Evolutionary conservation across 1,284 basidiomycete genomes (phyloP).

Genomic region (Cryptococcus wingfieldii): DNA sequence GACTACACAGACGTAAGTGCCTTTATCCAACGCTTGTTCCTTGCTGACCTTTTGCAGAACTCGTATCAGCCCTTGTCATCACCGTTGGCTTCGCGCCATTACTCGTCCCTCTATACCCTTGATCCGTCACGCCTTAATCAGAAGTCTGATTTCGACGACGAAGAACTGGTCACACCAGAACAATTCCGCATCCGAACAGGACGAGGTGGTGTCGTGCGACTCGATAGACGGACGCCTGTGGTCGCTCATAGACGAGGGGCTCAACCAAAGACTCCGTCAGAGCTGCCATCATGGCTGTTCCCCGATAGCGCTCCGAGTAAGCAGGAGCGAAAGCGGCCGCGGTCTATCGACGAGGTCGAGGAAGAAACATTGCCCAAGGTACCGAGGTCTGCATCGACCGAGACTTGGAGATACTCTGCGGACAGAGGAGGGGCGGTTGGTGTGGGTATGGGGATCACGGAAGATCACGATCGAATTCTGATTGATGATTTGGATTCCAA

Average conservation of each 20-base stretch:
- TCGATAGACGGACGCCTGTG: constrained; percentile 64
- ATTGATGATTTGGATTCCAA: constrained; percentile 48
- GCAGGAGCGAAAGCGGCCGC: constrained; percentile 21
- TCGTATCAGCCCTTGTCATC: constrained; percentile 59
- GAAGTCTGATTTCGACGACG: constrained; percentile 28
- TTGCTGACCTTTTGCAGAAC: constrained; percentile 51
- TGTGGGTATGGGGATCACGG: constrained; percentile 46
- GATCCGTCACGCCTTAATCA: constrained; percentile 39
- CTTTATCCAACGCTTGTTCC: constrained; percentile 3
- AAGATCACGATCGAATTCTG: constrained; percentile 45
- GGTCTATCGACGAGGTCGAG: constrained; percentile 34
- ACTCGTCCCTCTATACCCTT: constrained; percentile 43
- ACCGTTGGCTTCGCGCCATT: constrained; percentile 51
- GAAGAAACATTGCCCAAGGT: constrained; percentile 9
- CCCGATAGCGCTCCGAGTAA: constrained; percentile 20
- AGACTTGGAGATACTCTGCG: constrained; percentile 44
- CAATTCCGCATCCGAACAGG: constrained; percentile 70
- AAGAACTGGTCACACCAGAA: constrained; percentile 10
- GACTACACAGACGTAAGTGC: constrained; percentile 69
- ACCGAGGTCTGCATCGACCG: constrained; percentile 35
- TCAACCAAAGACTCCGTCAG: constrained; percentile 21
- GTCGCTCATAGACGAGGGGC: constrained; percentile 20
- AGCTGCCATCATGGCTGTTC: constrained; percentile 32
- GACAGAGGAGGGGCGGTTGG: constrained; percentile 41
- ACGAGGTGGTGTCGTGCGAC: constrained; percentile 70